Percentiles rank a stretch among this genome's conserved stretches.
Evolutionary conservation across 2,329 filamentous ascomycete genomes (phyloP).

Genomic region (Neofusicoccum parvum): DNA sequence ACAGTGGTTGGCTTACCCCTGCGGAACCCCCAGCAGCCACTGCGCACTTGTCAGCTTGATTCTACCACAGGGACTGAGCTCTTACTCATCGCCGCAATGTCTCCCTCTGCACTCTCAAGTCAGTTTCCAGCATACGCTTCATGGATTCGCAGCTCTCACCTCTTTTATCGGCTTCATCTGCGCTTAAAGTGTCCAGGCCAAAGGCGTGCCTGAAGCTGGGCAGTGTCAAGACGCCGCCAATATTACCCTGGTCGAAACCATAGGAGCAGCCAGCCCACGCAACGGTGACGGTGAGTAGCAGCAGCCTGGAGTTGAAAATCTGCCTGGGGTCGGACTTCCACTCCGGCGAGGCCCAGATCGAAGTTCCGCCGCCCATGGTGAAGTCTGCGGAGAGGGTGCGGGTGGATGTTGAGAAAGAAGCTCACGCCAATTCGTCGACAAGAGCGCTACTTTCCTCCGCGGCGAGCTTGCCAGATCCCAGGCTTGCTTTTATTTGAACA

Average conservation of each 20-base stretch:
- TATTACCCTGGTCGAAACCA: conserved; percentile 46
- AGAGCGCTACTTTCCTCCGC: neutral
- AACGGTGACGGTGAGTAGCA: conserved; percentile 37
- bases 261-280: conserved; percentile 44
- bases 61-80: too few species aligned
- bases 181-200: conserved; percentile 35
- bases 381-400: neutral
- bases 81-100: conserved; percentile 35
- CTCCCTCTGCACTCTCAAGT: conserved; percentile 24
- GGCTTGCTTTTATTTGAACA: neutral
- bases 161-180: conserved; percentile 31
- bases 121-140: too few species aligned
- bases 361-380: conserved; percentile 44
- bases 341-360: conserved; percentile 42
- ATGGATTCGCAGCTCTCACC: conserved; percentile 1
- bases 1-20: conserved; percentile 24
- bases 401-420: too few species aligned
- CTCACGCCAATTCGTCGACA: neutral
- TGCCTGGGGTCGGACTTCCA: conserved; percentile 40
- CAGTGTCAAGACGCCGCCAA: conserved; percentile 43
- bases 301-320: conserved; percentile 42
- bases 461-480: neutral
- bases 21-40: conserved; percentile 39
- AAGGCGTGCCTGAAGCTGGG: conserved; percentile 41
- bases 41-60: too few species aligned